Evolutionary conservation across 352 stramenopile species (phyloP).

Genomic region (Detonula confervacea): DNA sequence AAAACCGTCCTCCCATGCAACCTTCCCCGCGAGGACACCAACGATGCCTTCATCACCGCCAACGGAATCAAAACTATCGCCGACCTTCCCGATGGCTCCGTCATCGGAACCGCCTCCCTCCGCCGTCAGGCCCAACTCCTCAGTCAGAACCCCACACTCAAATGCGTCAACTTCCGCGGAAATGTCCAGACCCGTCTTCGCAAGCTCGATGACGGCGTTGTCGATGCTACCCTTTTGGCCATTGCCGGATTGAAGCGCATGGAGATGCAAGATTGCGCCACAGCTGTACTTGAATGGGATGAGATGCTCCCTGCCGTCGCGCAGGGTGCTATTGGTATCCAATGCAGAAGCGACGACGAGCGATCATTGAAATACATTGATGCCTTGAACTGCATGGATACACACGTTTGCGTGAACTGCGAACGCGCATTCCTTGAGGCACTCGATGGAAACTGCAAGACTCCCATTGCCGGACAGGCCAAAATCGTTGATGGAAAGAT

Average conservation of each 20-base stretch:
- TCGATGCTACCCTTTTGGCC: slow-evolving; percentile 89
- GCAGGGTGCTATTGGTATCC: slow-evolving; percentile 91
- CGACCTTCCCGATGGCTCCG: slow-evolving; percentile 85
- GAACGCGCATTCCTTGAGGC: slow-evolving; percentile 89
- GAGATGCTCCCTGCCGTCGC: slow-evolving; percentile 91
- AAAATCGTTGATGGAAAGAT: slow-evolving; percentile 88
- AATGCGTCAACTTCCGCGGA: slow-evolving; percentile 91
- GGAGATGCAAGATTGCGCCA: slow-evolving; percentile 89
- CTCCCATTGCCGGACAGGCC: slow-evolving; percentile 90
- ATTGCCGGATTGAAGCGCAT: slow-evolving; percentile 91
- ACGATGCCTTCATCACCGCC: slow-evolving; percentile 90
- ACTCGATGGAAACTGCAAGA: slow-evolving; percentile 92
- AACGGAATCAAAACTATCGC: slow-evolving; percentile 84
- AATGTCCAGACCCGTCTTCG: slow-evolving; percentile 91
- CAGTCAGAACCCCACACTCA: slow-evolving; percentile 88
- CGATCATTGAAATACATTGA: slow-evolving; percentile 87
- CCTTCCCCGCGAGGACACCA: slow-evolving; percentile 88
- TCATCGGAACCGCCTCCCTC: slow-evolving; percentile 90
- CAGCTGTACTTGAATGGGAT: slow-evolving; percentile 86
- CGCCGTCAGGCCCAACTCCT: slow-evolving; percentile 89
- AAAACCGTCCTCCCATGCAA: slow-evolving; percentile 89
- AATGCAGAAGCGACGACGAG: slow-evolving; percentile 89
- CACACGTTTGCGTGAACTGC: slow-evolving; percentile 89
- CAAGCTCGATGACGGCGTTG: slow-evolving; percentile 90
- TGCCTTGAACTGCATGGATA: slow-evolving; percentile 87